phyloP scores from a whole-genome alignment of 2,329 filamentous ascomycete genomes.

The Didymella exigua region DNA sequence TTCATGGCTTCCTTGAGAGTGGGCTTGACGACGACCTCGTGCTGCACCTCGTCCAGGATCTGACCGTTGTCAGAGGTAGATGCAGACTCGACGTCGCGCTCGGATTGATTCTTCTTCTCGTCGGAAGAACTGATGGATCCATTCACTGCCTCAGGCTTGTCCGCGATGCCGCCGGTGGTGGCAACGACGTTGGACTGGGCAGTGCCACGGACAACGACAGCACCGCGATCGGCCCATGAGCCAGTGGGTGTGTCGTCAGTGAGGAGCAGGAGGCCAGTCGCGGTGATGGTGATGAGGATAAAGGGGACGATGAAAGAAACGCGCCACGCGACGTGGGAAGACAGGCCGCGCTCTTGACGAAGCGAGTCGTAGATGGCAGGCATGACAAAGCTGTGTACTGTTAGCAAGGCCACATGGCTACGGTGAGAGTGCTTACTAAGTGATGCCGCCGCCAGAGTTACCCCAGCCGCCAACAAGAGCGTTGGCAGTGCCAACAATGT shows the following conservation, averaged over 20 bases:
- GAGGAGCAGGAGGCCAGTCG: constrained; percentile 70
- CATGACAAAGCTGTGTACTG: constrained; percentile 72
- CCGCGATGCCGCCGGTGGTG: constrained; percentile 58
- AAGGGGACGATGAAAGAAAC: constrained; percentile 85
- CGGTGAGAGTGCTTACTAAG: constrained; percentile 60
- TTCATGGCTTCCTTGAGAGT: constrained; percentile 63
- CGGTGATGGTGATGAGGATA: constrained; percentile 71
- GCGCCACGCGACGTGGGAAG: constrained; percentile 76
- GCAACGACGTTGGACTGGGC: constrained; percentile 54
- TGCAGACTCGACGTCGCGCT: constrained; percentile 53
- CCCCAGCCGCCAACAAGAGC: constrained; percentile 83
- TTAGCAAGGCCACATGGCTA: constrained; percentile 9
- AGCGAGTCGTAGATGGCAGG: constrained; percentile 85
- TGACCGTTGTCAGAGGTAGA: constrained; percentile 54
- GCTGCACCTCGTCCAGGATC: constrained; percentile 61
- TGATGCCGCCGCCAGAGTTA: constrained; percentile 87
- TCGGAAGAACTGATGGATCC: constrained; percentile 49
- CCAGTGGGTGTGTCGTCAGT: constrained; percentile 85
- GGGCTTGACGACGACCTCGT: constrained; percentile 68
- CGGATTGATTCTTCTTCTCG: constrained; percentile 39
- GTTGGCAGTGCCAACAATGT: constrained; percentile 87
- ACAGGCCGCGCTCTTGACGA: constrained; percentile 62
- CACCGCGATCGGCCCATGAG: constrained; percentile 75
- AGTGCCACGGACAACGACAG: constrained; percentile 60
- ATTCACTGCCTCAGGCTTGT: constrained; percentile 40